These are phyloP conservation scores for Cryptococcus wingfieldii DNA, from an alignment of 1,284 basidiomycete species.

Conservation along the genomic window DNA sequence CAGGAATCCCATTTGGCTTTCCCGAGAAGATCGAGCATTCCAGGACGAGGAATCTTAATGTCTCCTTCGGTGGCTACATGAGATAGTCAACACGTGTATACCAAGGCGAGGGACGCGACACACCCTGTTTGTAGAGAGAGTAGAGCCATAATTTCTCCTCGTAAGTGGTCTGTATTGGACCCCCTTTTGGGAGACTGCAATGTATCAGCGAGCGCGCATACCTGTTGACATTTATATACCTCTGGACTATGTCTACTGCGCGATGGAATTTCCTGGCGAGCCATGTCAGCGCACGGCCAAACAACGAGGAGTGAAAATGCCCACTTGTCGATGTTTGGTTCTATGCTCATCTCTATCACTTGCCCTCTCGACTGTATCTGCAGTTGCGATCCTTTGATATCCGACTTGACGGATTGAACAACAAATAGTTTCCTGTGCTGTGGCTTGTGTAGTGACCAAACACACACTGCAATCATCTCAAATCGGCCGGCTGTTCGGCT, in stretches of 20 bases:
- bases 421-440: no score
- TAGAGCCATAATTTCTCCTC: conserved; percentile 96
- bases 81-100: not conserved
- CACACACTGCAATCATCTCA: no score
- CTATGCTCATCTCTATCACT: conserved; percentile 5
- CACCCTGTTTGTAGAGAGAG: conserved; percentile 91
- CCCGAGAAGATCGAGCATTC: conserved; percentile 68
- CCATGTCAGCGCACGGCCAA: not conserved
- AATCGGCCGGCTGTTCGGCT: no score
- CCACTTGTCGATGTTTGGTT: not conserved
- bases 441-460: no score
- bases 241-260: conserved; percentile 88
- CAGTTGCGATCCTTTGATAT: not conserved
- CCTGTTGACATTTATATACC: conserved; percentile 16
- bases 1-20: conserved; percentile 97
- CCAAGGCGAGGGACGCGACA: conserved; percentile 5
- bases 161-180: conserved; percentile 93
- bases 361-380: not conserved
- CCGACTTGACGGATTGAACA: no score
- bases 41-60: conserved; percentile 33
- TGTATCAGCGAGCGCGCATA: no score
- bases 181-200: conserved; percentile 73
- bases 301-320: no score
- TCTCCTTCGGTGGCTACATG: conserved; percentile 43
- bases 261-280: conserved; percentile 71